A percentile compares a stretch with the other conserved stretches of the same genome.
Evolutionary conservation across 352 stramenopile genomes (phyloP).

Genomic region (Phytophthora rubi): DNA sequence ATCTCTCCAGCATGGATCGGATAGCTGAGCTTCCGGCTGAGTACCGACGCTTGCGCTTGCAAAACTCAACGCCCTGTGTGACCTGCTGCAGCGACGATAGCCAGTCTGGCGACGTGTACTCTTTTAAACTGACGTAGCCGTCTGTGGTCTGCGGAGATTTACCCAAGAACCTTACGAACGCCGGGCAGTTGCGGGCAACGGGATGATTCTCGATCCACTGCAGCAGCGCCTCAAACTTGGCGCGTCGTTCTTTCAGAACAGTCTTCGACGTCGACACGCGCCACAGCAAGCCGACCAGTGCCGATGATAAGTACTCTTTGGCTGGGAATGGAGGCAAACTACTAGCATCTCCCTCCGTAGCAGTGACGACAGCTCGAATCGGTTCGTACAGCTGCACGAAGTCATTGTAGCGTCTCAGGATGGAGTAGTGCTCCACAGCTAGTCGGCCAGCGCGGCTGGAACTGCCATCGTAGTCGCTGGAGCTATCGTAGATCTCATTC

Average conservation of each 20-base stretch:
- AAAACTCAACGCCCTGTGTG: constrained; percentile 27
- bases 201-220: constrained; percentile 67
- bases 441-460: constrained; percentile 17
- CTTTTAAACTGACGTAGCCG: constrained; percentile 78
- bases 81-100: constrained; percentile 66
- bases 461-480: constrained; percentile 27
- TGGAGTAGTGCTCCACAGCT: constrained; percentile 56
- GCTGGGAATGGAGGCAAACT: constrained; percentile 52
- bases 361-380: constrained; percentile 34
- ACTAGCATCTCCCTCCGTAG: constrained; percentile 19
- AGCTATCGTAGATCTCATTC: constrained; percentile 10
- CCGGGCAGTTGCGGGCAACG: constrained; percentile 38
- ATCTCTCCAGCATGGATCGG: constrained; percentile 24
- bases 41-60: constrained; percentile 50
- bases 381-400: constrained; percentile 65
- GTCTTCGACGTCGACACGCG: constrained; percentile 47
- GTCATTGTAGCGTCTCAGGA: constrained; percentile 72
- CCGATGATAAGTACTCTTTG: constrained; percentile 62
- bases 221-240: constrained; percentile 60
- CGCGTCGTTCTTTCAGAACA: constrained; percentile 59
- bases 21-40: constrained; percentile 41
- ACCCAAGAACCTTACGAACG: constrained; percentile 63
- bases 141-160: constrained; percentile 59
- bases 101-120: constrained; percentile 75
- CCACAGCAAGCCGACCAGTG: constrained; percentile 57